Evolutionary conservation across 164 flowering plant species (phyloP), one percentile per base, ranked within the genome.

Genomic region (Vitis rupestris): DNA sequence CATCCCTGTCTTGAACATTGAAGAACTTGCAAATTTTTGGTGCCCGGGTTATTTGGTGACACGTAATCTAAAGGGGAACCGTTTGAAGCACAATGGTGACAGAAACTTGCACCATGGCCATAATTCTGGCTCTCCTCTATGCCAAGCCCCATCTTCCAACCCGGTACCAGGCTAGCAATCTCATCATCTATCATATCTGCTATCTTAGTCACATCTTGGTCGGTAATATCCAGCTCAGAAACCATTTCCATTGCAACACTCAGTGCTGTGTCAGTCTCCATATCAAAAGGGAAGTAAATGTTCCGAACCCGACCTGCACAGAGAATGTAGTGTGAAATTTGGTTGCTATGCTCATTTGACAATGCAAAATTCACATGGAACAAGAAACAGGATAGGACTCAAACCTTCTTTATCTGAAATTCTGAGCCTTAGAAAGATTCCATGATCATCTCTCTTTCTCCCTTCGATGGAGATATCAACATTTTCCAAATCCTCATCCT

Each of bases 171-270:
- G 17, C 82, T 66, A 53, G 89, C 77, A 55, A 95, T 90, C 78
- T 95, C 98, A 19, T 80, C 83, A 73, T 95, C 97, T 23, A 95
- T 95, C 94, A 95, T 91, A 29, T 89, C 89, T 12, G 98, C 93
- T 76, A 93, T 91, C 66, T 81, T 84, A 12, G 83, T 84, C 61
- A 87, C 98, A 63, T 93, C 97, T 81, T 95, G 97, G 64, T 93
- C 97, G 15, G 82, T 89, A 2, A 95, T 84, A 67, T 91, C 98
- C 51, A 93, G 82, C 66, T 94, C 99, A 0, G 82, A 75, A 15
- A 95, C 90, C 99, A 95, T 95, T 82, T 95, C 99, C 14, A 82
- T 80, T 0, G 98, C 97, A 56, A 95, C 98, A 69, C 83, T 86
- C 62, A 86, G 60, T 57, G 98, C 97, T 0, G 98, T 95, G 76